These are phyloP conservation scores for Melampsora americana DNA, from an alignment of 1,284 basidiomycete genomes.

Conservation along the genomic window DNA sequence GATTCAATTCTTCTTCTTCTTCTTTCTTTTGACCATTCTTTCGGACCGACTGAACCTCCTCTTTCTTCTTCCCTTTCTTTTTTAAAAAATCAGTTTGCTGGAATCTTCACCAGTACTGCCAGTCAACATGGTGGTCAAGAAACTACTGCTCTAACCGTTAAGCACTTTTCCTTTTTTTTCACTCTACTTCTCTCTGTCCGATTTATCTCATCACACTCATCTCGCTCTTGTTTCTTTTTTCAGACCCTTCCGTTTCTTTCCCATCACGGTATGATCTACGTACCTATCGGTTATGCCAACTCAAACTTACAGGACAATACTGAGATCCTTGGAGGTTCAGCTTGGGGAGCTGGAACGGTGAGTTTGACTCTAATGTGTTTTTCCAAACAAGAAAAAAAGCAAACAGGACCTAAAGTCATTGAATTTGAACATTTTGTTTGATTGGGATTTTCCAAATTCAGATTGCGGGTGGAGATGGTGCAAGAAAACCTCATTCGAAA, in stretches of 20 bases:
- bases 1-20: too few species aligned
- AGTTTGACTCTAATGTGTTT: background rate
- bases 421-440: too few species aligned
- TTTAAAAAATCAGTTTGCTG: constrained; percentile 38
- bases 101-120: constrained; percentile 33
- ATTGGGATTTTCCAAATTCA: constrained; percentile 58
- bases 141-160: constrained; percentile 24
- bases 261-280: constrained; percentile 70
- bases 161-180: constrained; percentile 35
- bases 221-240: constrained; percentile 57
- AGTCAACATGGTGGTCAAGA: constrained; percentile 49
- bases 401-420: too few species aligned
- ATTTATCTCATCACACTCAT: background rate
- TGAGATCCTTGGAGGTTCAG: constrained; percentile 60
- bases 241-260: constrained; percentile 68
- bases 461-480: constrained; percentile 64
- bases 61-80: background rate
- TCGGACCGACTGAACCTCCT: constrained; percentile 5
- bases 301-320: constrained; percentile 63
- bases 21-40: too few species aligned
- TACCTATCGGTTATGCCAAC: constrained; percentile 69
- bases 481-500: constrained; percentile 62
- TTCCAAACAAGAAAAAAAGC: too few species aligned
- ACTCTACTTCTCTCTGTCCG: constrained; percentile 9
- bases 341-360: constrained; percentile 61